Percentiles rank a stretch among this genome's conserved stretches.
phyloP scores from a whole-genome alignment of 305 asterid genomes.

The Plantago lanceolata region DNA sequence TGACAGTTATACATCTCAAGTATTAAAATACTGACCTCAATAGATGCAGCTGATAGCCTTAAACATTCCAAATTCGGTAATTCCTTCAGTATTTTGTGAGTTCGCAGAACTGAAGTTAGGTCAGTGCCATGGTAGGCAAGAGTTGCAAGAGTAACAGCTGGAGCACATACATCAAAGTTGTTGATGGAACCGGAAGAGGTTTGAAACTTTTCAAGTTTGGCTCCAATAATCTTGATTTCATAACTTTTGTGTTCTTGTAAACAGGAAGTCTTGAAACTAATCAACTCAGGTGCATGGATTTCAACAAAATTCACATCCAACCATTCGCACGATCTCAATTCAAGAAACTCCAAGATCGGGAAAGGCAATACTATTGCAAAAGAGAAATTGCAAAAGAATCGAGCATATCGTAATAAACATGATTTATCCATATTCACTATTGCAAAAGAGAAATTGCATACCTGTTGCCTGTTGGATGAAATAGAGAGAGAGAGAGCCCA shows the following conservation, averaged over 20 bases:
- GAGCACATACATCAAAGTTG: background rate
- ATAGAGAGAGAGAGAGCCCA: too few relatives aligned
- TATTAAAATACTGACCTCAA: background rate
- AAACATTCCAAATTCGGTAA: background rate
- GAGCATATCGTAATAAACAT: too few relatives aligned
- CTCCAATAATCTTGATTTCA: constrained; percentile 2
- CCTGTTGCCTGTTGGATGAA: too few relatives aligned
- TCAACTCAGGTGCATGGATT: background rate
- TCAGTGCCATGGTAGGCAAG: background rate
- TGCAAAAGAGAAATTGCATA: too few relatives aligned
- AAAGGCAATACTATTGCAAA: background rate
- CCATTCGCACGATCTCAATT: too few relatives aligned
- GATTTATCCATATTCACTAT: too few relatives aligned
- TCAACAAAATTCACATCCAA: background rate
- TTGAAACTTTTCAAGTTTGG: background rate
- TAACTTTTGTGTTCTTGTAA: background rate
- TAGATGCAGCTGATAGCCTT: background rate
- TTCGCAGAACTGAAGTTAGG: background rate
- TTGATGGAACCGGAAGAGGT: background rate
- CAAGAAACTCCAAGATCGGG: background rate
- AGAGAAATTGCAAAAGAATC: too few relatives aligned
- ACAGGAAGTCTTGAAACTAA: background rate
- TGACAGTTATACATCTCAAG: too few relatives aligned
- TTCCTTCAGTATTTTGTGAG: background rate
- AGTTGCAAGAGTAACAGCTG: background rate